Evolutionary conservation across 2,329 filamentous ascomycete species (phyloP), one percentile per base, ranked within the genome.

Genomic region (Aureobasidium mangrovei): DNA sequence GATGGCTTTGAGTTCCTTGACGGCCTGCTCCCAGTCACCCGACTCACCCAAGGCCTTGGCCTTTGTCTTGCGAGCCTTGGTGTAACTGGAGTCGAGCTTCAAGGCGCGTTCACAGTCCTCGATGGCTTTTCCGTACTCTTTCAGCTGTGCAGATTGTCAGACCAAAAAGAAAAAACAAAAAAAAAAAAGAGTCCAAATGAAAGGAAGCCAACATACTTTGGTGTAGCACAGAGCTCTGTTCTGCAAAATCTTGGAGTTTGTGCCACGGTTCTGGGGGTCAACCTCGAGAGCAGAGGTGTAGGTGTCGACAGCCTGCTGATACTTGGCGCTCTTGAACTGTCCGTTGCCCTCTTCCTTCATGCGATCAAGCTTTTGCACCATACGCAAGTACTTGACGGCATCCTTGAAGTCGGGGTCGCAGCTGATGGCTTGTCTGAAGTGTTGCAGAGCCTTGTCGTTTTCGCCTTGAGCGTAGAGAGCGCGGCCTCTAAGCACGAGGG

Each of bases 261-360:
- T 95, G 64, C 87, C 85, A 72, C 88, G 88, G 78, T 97, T 97
- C 53, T 78, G 69, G 0, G 91, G 86, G 69, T 98, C 93, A 45
- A 98, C 82, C 45, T 85, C 83, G 33, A 98, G 76, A 42, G 91
- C 91, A 58, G 85, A 76, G 2, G 83, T 83, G 72, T 96, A 98
- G 62, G 89, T 85, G 55, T 91, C 83, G 55, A 95, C 84, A 29
- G 93, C 93, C 51, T 83, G 76, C 65, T 88, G 82, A 73, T 84
- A 93, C 56, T 84, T 81, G 58, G 86, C 86, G 53, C 83, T 80
- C 76, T 96, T 97, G 80, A 94, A 98, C 26, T 90, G 85, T 4
- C 75, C 70, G 69, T 98, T 97, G 57, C 93, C 93, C 64, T 95
- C 89, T 61, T 93, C 86, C 77, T 97, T 97, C 78, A 89, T 91